Evolutionary conservation across 2,329 filamentous ascomycete species (phyloP).

Genomic region (Mycosphaerella sp.): DNA sequence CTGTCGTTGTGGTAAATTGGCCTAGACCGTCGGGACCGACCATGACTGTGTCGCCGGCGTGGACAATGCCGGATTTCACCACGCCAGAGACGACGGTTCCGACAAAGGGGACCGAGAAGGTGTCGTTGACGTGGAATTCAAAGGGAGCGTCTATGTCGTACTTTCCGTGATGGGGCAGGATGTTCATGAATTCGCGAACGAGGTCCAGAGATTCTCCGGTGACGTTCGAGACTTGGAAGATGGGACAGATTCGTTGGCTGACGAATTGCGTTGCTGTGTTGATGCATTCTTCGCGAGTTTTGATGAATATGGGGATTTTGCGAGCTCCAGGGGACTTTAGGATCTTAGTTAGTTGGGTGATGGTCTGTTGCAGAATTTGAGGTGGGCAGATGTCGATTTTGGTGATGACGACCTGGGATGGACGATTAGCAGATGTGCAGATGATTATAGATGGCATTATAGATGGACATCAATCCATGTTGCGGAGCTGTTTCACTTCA

Average conservation of each 20-base stretch:
- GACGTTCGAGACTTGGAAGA: conserved; percentile 98
- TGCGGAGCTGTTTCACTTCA: conserved; percentile 62
- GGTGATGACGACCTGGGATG: conserved; percentile 3
- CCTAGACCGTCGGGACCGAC: conserved; percentile 87
- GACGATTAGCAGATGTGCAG: no score
- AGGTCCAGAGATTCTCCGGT: conserved; percentile 86
- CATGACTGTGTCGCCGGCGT: conserved; percentile 81
- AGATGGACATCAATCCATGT: neutral
- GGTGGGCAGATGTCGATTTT: conserved; percentile 99
- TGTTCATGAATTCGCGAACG: conserved; percentile 88
- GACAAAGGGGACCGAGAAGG: conserved; percentile 94
- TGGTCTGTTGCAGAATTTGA: conserved; percentile 94
- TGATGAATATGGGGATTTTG: conserved; percentile 96
- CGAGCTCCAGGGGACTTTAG: conserved; percentile 87
- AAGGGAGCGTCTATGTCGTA: conserved; percentile 85
- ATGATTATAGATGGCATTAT: neutral
- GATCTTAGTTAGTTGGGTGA: conserved; percentile 85
- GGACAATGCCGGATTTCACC: conserved; percentile 73
- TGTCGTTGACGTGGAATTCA: conserved; percentile 95
- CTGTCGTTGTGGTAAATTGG: conserved; percentile 77
- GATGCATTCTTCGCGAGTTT: conserved; percentile 82
- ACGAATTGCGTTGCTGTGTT: conserved; percentile 96
- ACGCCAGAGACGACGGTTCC: conserved; percentile 95
- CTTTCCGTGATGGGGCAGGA: conserved; percentile 86
- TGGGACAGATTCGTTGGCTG: conserved; percentile 87